phyloP scores from a whole-genome alignment of 495 filamentous ascomycete species.

The Bryoglossum gracile region DNA sequence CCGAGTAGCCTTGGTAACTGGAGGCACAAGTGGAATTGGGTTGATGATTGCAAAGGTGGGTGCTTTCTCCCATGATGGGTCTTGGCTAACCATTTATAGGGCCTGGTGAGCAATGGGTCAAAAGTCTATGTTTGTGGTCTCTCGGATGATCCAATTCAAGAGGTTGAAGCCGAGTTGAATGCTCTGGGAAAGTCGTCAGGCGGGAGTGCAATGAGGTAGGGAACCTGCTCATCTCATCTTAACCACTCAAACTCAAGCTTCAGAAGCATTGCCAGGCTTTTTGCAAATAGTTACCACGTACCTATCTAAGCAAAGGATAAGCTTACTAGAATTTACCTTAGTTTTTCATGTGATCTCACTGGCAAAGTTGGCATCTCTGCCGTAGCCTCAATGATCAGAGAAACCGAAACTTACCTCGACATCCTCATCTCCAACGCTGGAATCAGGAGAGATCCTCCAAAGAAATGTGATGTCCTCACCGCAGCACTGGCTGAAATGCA shows the following conservation, averaged over 20 bases:
- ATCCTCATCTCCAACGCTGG: conserved; percentile 42
- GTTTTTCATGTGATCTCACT: conserved; percentile 33
- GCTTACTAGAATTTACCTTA: conserved; percentile 9
- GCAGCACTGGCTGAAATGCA: conserved; percentile 33
- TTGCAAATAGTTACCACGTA: neutral
- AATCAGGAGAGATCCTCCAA: conserved; percentile 34
- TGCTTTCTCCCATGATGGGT: neutral
- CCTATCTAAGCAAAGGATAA: neutral
- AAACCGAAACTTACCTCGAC: conserved; percentile 29
- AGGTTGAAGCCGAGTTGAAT: conserved; percentile 30
- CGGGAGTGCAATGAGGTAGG: conserved; percentile 32
- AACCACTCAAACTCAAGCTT: neutral
- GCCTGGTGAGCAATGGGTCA: conserved; percentile 36
- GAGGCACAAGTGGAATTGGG: conserved; percentile 38
- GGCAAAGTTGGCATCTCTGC: conserved; percentile 32
- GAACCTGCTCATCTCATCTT: neutral
- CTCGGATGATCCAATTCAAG: conserved; percentile 30
- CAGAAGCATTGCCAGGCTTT: neutral
- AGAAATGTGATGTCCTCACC: conserved; percentile 33
- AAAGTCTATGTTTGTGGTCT: conserved; percentile 36
- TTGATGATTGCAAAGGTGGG: conserved; percentile 36
- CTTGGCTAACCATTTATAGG: conserved; percentile 20
- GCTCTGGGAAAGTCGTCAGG: conserved; percentile 26
- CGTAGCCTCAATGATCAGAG: conserved; percentile 22
- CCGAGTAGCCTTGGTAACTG: conserved; percentile 36